Base-by-base conservation (phyloP, 2,329 filamentous ascomycete genomes). In the Bipolaris sorokiniana region DNA sequence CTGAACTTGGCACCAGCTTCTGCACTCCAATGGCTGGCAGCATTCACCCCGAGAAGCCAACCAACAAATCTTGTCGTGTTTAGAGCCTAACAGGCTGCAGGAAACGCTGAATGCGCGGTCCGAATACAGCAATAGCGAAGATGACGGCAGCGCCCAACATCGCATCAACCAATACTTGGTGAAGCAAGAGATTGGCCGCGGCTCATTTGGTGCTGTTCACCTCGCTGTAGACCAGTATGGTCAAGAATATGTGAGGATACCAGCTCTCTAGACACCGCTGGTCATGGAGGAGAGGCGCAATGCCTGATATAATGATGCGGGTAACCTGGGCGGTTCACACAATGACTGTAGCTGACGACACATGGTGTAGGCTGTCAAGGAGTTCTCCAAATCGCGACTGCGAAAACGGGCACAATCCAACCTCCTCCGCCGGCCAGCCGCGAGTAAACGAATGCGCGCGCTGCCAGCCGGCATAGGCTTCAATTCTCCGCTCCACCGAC, bases 111-210 rank as follows among this genome's bases (percentile, higher is more conserved):
- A 97, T 81, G 94, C 94, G 52, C 88, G 87, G 57, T 93, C 92
- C 28, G 88, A 95, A 73, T 96, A 96, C 77, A 89, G 86, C 59
- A 95, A 89, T 69, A 93, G 92, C 74, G 89, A 94, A 67, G 83
- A 89, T 65, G 92, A 97, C 71, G 92, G 92, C 23, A 85, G 83
- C 48, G 88, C 90, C 2, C 88, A 96, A 72, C 91, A 96, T 72
- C 86, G 88, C 56, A 94, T 98, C 79, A 98, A 98, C 76, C 94
- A 98, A 78, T 99, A 98, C 76, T 83, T 90, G 56, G 95, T 99
- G 71, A 88, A 90, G 76, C 90, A 96, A 75, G 94, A 98, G 81
- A 97, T 99, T 68, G 95, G 95, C n/a, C 85, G 92, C 63, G 95
- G 95, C 16, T 98, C 94, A 0, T 99, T 96, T 75, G 95, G 95